Evolutionary conservation across 768 basidiomycete species (phyloP), one percentile per base, ranked within the genome.

Genomic region (Hericium erinaceus): DNA sequence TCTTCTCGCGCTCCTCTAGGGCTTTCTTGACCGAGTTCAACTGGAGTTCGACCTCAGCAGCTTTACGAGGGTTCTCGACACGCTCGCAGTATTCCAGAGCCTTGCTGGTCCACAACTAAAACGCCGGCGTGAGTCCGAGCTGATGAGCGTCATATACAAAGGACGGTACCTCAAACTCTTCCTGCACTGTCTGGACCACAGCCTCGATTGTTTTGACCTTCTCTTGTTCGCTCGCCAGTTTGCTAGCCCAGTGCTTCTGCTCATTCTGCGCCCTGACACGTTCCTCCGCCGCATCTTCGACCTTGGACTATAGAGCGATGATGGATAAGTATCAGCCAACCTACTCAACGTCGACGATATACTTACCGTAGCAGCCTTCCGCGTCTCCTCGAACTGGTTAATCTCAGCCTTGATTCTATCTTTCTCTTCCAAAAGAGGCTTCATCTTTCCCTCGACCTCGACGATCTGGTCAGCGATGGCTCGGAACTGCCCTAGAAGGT

Each of bases 1-100:
- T 75, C 64, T 75, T 80, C 68, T 87, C 85, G 26, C 85, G 80
- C 62, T 84, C 81, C 58, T 81, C 75, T 61, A 95, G 67, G 1
- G 88, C 85, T 26, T 74, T 74, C 62, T 85, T 73, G 3, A 86
- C 79, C 2, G 83, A 82, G 0, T 85, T 76, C 26, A 93, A 75
- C 51, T 80, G 74, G 10, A 81, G 77, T 54, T 89, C 66, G 26
- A 95, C 76, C 3, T 71, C 75, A 0, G 78, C 77, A 0, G 75
- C 72, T 54, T 75, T 77, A 20, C 92, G 81, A 18, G 82, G 82
- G 56, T 81, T 82, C 12, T 73, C 72, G 24, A 84, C 73, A 15
- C 75, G 77, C 18, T 73, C 76, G 58, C 85, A 91, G 64, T 81
- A 84, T 64, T 83, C 69, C 20, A 75, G 67, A 15, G 91, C 92